A percentile compares a stretch with the other conserved stretches of the same genome.
Evolutionary conservation across 257 asterid species (phyloP).

Genomic region (Plantago elongata): DNA sequence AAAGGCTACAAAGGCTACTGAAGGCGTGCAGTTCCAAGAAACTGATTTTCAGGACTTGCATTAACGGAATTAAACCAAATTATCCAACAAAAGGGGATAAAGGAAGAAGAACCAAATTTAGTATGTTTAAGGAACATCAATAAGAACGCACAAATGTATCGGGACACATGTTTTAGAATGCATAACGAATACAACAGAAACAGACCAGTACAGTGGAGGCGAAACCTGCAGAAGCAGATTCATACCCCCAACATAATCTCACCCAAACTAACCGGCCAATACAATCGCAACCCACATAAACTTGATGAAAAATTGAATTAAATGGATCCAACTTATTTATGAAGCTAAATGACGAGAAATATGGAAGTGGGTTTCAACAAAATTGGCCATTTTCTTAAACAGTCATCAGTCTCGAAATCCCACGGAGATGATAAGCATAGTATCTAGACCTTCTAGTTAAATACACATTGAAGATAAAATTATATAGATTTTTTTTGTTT

Average conservation of each 20-base stretch:
- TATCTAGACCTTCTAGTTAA: no score
- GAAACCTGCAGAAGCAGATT: slow-evolving; percentile 62
- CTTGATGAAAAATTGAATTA: slow-evolving; percentile 62
- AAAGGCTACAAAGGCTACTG: slow-evolving; percentile 72
- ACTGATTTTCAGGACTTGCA: not conserved
- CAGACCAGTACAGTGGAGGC: slow-evolving; percentile 88
- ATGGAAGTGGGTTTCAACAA: not conserved
- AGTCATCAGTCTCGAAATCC: no score
- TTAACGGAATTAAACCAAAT: not conserved
- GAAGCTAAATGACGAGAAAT: slow-evolving; percentile 32
- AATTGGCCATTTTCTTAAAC: not conserved
- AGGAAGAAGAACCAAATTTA: no score
- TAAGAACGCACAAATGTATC: no score
- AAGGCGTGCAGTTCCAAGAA: slow-evolving; percentile 53
- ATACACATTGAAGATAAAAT: no score
- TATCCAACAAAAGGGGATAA: no score
- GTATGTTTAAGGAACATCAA: no score
- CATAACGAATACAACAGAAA: slow-evolving; percentile 11
- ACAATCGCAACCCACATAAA: slow-evolving; percentile 74
- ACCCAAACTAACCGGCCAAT: slow-evolving; percentile 77
- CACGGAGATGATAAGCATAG: no score
- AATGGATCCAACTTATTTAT: slow-evolving; percentile 57
- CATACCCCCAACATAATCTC: slow-evolving; percentile 25
- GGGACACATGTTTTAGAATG: not conserved
- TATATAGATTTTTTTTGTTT: no score